Conservation (phyloP, 129 eudicot genomes). For the Rutidosis leptorrhynchoides region DNA sequence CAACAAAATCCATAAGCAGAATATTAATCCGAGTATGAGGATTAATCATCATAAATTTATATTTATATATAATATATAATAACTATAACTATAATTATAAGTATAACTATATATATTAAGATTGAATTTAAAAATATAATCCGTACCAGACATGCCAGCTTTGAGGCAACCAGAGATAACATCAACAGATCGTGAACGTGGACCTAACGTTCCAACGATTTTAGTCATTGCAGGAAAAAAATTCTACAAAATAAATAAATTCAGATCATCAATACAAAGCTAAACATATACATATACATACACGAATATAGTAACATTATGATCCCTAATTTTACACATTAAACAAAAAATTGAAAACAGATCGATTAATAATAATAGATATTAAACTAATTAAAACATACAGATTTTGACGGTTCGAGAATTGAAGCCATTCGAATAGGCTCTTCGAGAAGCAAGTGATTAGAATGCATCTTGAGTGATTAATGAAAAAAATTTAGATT, state of each 20-base stretch:
- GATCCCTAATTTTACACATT: not conserved
- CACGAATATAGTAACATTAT: not conserved
- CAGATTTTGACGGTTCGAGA: conserved; percentile 87
- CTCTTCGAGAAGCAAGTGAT: conserved; percentile 86
- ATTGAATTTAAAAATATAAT: too few species aligned
- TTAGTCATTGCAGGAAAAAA: conserved; percentile 92
- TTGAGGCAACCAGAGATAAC: conserved; percentile 66
- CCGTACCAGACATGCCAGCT: conserved; percentile 88
- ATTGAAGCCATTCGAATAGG: conserved; percentile 91
- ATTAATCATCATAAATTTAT: not conserved
- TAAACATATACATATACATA: too few species aligned
- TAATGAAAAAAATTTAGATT: not conserved
- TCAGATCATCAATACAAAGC: conserved; percentile 6
- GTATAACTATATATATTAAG: not conserved
- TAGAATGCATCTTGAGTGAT: conserved; percentile 61
- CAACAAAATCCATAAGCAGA: not conserved
- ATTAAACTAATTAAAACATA: conserved; percentile 19
- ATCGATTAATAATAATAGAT: conserved; percentile 16
- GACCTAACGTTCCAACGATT: conserved; percentile 89
- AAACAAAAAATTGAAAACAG: conserved; percentile 4
- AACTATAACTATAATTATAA: too few species aligned
- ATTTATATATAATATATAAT: too few species aligned
- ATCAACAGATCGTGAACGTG: conserved; percentile 82
- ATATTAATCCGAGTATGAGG: not conserved
- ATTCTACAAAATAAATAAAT: conserved; percentile 38